Conservation (phyloP, 345 rosid genomes). For the Eucalyptus curtisii region DNA sequence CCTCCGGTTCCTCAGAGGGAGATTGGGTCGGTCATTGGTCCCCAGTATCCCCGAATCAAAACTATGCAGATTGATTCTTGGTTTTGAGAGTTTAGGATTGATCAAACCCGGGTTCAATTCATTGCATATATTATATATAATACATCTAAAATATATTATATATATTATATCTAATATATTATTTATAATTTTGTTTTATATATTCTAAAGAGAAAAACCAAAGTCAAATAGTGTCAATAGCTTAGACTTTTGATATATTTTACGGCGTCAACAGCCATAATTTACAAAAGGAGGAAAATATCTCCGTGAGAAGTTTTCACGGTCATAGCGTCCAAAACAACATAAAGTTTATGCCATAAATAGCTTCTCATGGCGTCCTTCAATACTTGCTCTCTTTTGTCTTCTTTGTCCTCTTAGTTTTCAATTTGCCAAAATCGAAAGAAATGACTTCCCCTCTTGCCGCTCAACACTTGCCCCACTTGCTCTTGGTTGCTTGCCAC, state of each 20-base stretch:
- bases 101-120: fast-evolving
- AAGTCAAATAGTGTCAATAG: fast-evolving
- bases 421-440: too few relatives aligned
- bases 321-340: fast-evolving
- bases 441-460: too few relatives aligned
- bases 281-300: fast-evolving
- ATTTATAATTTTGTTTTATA: too few relatives aligned
- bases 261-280: fast-evolving
- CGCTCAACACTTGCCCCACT: fast-evolving
- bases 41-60: fast-evolving
- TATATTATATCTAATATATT: too few relatives aligned
- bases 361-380: fast-evolving
- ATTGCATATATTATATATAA: too few relatives aligned
- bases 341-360: fast-evolving
- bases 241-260: too few relatives aligned
- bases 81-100: fast-evolving
- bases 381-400: fast-evolving
- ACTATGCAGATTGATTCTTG: fast-evolving
- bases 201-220: too few relatives aligned
- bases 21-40: fast-evolving
- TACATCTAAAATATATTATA: too few relatives aligned
- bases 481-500: fast-evolving
- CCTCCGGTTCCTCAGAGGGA: fast-evolving
- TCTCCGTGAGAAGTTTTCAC: fast-evolving
- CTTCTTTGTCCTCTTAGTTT: fast-evolving